phyloP scores from a whole-genome alignment of 345 rosid species.

The Melaleuca alternifolia region DNA sequence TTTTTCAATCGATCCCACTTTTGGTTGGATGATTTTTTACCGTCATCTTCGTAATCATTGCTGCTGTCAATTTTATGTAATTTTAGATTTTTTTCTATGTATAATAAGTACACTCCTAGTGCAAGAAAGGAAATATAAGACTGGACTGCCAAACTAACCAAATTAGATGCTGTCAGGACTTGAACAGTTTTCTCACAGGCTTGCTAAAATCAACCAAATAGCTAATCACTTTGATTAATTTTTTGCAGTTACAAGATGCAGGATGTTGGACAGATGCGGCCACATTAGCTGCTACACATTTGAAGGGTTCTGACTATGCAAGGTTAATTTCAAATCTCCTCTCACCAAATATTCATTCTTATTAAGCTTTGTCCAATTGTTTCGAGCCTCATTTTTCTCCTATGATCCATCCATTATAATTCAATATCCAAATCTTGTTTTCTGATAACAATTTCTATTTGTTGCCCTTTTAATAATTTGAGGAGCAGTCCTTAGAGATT shows the following conservation, averaged over 20 bases:
- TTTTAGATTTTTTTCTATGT: background rate
- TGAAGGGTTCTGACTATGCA: conserved; percentile 96
- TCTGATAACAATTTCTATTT: background rate
- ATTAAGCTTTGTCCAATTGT: background rate
- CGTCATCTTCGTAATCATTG: background rate
- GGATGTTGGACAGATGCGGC: conserved; percentile 99
- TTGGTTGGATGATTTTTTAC: background rate
- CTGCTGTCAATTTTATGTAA: background rate
- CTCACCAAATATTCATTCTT: background rate
- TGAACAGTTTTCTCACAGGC: background rate
- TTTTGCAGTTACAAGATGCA: conserved; percentile 86
- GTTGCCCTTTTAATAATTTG: background rate
- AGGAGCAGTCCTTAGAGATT: background rate
- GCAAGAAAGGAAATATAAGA: background rate
- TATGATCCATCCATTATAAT: background rate
- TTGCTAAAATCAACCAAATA: background rate
- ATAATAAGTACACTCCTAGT: background rate
- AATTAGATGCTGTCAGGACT: background rate
- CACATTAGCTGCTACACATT: conserved; percentile 91
- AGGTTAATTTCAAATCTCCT: conserved; percentile 22
- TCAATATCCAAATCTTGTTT: background rate
- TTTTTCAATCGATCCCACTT: background rate
- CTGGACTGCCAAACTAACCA: background rate
- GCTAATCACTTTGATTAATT: background rate
- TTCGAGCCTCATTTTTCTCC: background rate